A percentile compares a stretch with the other conserved stretches of the same genome.
Evolutionary conservation across 140 eudicot genomes (phyloP).

Genomic region (Stevia rebaudiana): DNA sequence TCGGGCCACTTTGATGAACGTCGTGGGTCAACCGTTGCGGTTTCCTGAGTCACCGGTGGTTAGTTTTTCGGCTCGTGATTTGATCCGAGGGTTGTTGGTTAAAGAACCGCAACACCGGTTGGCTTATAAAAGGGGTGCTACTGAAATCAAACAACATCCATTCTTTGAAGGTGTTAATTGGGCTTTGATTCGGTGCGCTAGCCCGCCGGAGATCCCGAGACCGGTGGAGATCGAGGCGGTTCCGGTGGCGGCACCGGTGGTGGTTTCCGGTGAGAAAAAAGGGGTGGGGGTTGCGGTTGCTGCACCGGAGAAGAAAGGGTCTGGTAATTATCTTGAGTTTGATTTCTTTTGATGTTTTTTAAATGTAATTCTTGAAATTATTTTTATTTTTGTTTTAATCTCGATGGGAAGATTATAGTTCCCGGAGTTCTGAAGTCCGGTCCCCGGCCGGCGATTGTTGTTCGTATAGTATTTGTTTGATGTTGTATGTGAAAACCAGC

Average conservation of each 20-base stretch:
- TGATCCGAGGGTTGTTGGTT: conserved; percentile 76
- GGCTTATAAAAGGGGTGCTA: conserved; percentile 88
- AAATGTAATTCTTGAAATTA: neutral
- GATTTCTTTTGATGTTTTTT: conserved; percentile 60
- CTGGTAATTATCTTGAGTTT: conserved; percentile 72
- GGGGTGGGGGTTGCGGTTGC: conserved; percentile 21
- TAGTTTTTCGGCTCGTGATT: conserved; percentile 77
- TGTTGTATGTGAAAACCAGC: conserved; percentile 34
- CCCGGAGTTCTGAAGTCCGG: conserved; percentile 12
- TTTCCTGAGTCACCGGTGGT: conserved; percentile 88
- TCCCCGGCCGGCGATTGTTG: conserved; percentile 20
- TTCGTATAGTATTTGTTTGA: conserved; percentile 35
- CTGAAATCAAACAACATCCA: conserved; percentile 89
- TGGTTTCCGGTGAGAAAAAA: conserved; percentile 33
- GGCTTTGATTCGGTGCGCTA: conserved; percentile 92
- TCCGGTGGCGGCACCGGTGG: conserved; percentile 21
- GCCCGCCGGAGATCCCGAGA: conserved; percentile 87
- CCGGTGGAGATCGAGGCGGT: conserved; percentile 60
- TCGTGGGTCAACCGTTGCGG: conserved; percentile 82
- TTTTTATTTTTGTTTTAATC: conserved; percentile 11
- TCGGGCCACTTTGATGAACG: conserved; percentile 81
- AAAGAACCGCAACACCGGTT: conserved; percentile 92
- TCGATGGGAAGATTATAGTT: neutral
- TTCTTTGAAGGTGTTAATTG: conserved; percentile 94
- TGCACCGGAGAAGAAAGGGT: conserved; percentile 39